These are phyloP conservation scores for Lactarius indigo DNA, from an alignment of 768 basidiomycete species.

Conservation along the genomic window DNA sequence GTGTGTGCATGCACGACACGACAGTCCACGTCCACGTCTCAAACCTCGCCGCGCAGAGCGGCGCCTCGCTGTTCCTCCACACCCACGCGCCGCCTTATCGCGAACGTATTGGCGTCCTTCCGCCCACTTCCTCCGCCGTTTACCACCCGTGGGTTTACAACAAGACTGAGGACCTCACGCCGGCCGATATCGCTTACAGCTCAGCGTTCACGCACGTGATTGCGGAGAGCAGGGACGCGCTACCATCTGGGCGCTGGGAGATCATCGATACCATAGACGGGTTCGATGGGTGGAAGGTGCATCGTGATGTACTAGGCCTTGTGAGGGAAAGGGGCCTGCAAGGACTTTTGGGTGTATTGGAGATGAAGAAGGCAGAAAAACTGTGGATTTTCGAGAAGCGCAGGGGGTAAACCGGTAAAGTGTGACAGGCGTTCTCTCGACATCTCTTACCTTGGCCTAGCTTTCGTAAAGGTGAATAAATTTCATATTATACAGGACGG, in stretches of 20 bases:
- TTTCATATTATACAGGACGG: neutral
- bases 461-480: neutral
- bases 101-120: conserved; percentile 21
- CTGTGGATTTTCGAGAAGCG: conserved; percentile 50
- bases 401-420: neutral
- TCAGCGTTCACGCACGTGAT: conserved; percentile 60
- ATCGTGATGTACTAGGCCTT: conserved; percentile 29
- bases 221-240: conserved; percentile 39
- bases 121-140: conserved; percentile 16
- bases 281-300: conserved; percentile 41
- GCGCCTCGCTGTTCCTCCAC: conserved; percentile 85
- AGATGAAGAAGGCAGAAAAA: conserved; percentile 39
- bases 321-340: conserved; percentile 28
- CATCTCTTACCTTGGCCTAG: neutral
- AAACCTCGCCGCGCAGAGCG: conserved; percentile 85
- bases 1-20: too few relatives aligned
- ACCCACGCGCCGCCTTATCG: conserved; percentile 55
- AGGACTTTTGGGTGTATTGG: conserved; percentile 31
- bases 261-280: conserved; percentile 42
- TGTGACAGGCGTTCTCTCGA: neutral
- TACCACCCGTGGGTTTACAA: conserved; percentile 61
- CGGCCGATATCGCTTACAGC: conserved; percentile 38
- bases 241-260: conserved; percentile 38
- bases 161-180: conserved; percentile 69
- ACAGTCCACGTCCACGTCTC: conserved; percentile 72